These are phyloP conservation scores for Paramecium biaurelia DNA, from an alignment of 73 alveolate genomes.

Conservation along the genomic window DNA sequence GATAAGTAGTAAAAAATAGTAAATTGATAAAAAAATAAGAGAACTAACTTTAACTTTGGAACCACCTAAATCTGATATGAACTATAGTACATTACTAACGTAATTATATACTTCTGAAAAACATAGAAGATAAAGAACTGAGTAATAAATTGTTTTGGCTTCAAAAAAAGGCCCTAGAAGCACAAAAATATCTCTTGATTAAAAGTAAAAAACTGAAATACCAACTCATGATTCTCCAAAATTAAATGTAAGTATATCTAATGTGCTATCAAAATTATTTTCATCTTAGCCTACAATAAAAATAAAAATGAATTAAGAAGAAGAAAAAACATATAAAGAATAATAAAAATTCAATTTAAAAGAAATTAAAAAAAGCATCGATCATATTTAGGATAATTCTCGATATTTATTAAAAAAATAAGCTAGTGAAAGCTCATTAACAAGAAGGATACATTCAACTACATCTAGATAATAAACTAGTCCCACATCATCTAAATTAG, in stretches of 20 bases:
- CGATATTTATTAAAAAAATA: neutral
- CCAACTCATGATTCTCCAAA: neutral
- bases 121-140: neutral
- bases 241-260: neutral
- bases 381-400: neutral
- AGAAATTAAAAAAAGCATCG: neutral
- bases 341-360: neutral
- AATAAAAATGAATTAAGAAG: neutral
- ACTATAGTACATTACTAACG: neutral
- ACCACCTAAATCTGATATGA: neutral
- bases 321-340: neutral
- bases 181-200: neutral
- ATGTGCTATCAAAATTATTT: neutral
- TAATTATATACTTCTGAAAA: neutral
- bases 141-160: neutral
- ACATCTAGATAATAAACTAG: neutral
- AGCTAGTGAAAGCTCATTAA: neutral
- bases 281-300: neutral
- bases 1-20: neutral
- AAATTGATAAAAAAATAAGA: neutral
- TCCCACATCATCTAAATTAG: neutral
- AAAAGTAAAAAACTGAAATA: neutral
- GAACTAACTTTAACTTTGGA: constrained; percentile 31
- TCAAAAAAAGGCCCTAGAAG: neutral
- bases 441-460: neutral